Evolutionary conservation across 164 flowering plant genomes (phyloP).

Genomic region (Aristolochia californica): DNA sequence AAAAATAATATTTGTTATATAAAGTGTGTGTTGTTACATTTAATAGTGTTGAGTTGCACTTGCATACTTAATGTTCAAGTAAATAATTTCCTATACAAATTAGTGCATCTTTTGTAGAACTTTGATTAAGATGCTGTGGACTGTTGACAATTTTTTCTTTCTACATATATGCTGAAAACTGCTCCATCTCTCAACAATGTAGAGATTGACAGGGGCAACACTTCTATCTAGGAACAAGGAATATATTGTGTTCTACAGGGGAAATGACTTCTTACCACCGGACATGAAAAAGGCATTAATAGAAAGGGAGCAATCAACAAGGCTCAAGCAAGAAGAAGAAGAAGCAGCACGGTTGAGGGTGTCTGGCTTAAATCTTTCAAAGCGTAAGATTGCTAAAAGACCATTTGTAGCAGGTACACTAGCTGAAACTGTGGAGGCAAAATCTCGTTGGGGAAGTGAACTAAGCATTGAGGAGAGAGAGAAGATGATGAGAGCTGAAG

Average conservation of each 20-base stretch:
- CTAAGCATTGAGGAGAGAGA: constrained; percentile 43
- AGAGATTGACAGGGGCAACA: constrained; percentile 87
- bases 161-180: background rate
- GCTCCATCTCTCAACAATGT: constrained; percentile 18
- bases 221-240: constrained; percentile 84
- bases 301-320: constrained; percentile 43
- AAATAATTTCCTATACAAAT: too few relatives aligned
- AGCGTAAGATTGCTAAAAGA: constrained; percentile 23
- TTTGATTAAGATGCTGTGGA: background rate
- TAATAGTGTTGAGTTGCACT: too few relatives aligned
- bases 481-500: constrained; percentile 52
- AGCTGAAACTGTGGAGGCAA: constrained; percentile 74
- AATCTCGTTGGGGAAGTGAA: constrained; percentile 61
- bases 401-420: constrained; percentile 85
- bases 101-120: background rate
- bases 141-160: too few relatives aligned
- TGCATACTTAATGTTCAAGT: too few relatives aligned
- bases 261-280: constrained; percentile 86
- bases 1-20: too few relatives aligned
- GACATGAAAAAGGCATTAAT: constrained; percentile 32
- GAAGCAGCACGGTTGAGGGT: constrained; percentile 55
- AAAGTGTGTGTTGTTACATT: too few relatives aligned
- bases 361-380: constrained; percentile 21
- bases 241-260: constrained; percentile 80
- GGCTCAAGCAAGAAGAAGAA: constrained; percentile 54